Evolutionary conservation across 1,139 yeast genomes (phyloP).

Genomic region (Geotrichum europaeum): DNA sequence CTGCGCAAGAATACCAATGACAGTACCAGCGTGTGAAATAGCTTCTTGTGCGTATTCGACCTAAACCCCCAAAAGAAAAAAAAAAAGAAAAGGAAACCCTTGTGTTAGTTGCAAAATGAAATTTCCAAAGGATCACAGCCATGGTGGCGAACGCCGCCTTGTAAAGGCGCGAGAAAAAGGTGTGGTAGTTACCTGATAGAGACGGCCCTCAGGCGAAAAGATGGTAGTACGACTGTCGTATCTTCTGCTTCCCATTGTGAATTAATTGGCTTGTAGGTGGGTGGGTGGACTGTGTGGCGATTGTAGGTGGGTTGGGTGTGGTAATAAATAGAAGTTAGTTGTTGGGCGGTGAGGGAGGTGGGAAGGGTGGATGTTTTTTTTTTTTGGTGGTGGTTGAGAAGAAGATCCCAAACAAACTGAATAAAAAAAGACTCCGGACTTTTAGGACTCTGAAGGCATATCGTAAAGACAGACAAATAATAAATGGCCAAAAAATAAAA

Average conservation of each 20-base stretch:
- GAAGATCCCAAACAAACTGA: background rate
- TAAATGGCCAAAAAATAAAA: too few species aligned
- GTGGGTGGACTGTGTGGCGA: background rate
- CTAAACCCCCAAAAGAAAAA: conserved; percentile 27
- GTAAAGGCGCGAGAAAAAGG: background rate
- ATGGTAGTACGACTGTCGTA: conserved; percentile 98
- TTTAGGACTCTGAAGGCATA: too few species aligned
- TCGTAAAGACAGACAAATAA: too few species aligned
- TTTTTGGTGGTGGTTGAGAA: background rate
- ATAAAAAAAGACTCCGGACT: background rate
- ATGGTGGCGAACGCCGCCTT: conserved; percentile 1
- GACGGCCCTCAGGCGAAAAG: conserved; percentile 96
- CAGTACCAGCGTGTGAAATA: conserved; percentile 95
- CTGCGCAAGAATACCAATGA: conserved; percentile 83
- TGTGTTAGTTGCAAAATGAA: background rate
- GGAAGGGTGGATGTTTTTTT: background rate
- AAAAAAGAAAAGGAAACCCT: background rate
- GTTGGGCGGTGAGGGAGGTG: background rate
- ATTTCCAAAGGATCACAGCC: background rate
- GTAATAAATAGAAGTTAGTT: background rate
- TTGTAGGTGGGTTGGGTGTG: background rate
- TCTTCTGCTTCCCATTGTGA: conserved; percentile 59
- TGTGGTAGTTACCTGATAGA: conserved; percentile 58
- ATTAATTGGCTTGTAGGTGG: background rate
- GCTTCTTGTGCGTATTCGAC: conserved; percentile 97